phyloP scores from a whole-genome alignment of 805 yeast species.

The Danielia oregonensis region DNA sequence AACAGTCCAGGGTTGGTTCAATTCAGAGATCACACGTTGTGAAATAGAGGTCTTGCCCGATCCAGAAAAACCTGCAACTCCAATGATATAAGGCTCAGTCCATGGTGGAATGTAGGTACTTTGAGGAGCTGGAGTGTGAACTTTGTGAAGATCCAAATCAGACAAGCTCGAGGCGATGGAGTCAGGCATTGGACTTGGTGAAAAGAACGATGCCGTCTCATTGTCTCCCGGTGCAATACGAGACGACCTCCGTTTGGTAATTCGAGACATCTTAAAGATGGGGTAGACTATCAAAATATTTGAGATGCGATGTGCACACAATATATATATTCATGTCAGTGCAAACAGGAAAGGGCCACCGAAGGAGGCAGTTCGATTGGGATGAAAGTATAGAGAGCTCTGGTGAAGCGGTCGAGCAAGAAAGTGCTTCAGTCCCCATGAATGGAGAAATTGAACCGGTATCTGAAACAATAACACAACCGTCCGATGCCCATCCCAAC shows the following conservation, averaged over 20 bases:
- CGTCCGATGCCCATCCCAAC: no score
- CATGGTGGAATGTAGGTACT: slow-evolving; percentile 64
- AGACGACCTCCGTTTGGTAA: slow-evolving; percentile 14
- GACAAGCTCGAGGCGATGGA: not conserved
- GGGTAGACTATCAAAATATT: not conserved
- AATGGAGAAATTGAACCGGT: no score
- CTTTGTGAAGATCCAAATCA: not conserved
- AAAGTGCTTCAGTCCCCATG: no score
- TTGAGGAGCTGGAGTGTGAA: not conserved
- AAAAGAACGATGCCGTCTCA: slow-evolving; percentile 23
- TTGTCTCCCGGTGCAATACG: slow-evolving; percentile 24
- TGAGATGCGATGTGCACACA: not conserved
- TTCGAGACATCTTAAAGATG: no score
- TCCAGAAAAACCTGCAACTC: slow-evolving; percentile 72
- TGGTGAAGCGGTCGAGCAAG: no score
- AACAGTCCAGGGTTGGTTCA: slow-evolving; percentile 93
- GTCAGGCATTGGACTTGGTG: slow-evolving; percentile 5
- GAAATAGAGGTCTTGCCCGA: slow-evolving; percentile 95
- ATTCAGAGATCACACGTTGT: slow-evolving; percentile 67
- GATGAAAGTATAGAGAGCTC: no score
- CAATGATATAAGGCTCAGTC: slow-evolving; percentile 81
- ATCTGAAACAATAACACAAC: no score
- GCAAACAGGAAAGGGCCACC: slow-evolving; percentile 1
- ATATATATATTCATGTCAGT: not conserved
- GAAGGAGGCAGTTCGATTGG: not conserved